Conservation (phyloP, 2,329 filamentous ascomycete species). For the Apiospora kogelbergensis region DNA sequence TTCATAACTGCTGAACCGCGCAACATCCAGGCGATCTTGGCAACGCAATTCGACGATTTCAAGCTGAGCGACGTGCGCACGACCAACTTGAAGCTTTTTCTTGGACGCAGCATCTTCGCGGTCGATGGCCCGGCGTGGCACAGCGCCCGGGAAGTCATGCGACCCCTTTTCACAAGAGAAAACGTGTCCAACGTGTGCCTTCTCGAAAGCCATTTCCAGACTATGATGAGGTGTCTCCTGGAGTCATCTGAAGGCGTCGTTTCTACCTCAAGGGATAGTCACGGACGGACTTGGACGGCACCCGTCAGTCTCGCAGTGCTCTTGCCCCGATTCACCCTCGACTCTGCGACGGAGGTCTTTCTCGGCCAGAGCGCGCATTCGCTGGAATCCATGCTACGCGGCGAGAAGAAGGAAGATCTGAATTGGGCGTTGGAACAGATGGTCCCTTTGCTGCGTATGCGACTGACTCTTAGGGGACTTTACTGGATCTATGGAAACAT, state of each 20-base stretch:
- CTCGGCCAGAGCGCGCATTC: constrained; percentile 47
- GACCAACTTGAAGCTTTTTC: constrained; percentile 13
- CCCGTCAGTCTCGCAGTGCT: constrained; percentile 29
- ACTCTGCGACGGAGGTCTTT: constrained; percentile 54
- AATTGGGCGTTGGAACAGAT: constrained; percentile 5
- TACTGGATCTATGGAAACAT: not conserved
- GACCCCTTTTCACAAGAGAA: not conserved
- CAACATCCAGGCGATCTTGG: constrained; percentile 42
- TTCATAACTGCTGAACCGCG: constrained; percentile 33
- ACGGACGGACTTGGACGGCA: not conserved
- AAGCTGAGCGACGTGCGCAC: constrained; percentile 21
- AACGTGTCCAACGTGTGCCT: not conserved
- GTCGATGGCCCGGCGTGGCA: constrained; percentile 1
- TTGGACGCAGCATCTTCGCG: constrained; percentile 14
- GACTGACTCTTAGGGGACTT: not conserved
- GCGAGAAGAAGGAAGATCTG: not conserved
- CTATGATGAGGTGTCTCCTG: not conserved
- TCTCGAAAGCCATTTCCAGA: not conserved
- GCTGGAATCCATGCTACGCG: not conserved
- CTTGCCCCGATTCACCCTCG: constrained; percentile 54
- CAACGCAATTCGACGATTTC: constrained; percentile 42
- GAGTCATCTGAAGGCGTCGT: not conserved
- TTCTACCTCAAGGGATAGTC: not conserved
- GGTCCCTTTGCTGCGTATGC: constrained; percentile 2
- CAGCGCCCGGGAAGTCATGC: not conserved